These are phyloP conservation scores for Sungouiozyma intestinalis DNA, from an alignment of 805 yeast genomes.

Conservation along the genomic window DNA sequence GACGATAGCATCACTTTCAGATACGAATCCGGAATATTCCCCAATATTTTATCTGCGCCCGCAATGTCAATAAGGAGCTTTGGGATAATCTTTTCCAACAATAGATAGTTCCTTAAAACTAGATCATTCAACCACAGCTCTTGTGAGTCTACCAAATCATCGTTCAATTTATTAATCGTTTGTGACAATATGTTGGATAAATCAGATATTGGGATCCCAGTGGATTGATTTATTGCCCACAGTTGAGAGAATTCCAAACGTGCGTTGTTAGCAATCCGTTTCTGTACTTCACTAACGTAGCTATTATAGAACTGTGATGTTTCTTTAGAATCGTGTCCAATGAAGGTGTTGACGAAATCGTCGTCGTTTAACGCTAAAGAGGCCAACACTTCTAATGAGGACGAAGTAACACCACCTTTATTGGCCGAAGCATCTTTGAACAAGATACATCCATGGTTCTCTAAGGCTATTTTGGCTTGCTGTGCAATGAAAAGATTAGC, in stretches of 20 bases:
- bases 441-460: slow-evolving; percentile 74
- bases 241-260: slow-evolving; percentile 73
- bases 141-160: slow-evolving; percentile 69
- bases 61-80: slow-evolving; percentile 50
- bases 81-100: slow-evolving; percentile 72
- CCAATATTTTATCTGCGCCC: slow-evolving; percentile 57
- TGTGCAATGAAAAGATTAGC: slow-evolving; percentile 94
- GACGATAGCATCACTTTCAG: slow-evolving; percentile 83
- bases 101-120: slow-evolving; percentile 57
- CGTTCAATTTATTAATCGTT: slow-evolving; percentile 76
- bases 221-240: slow-evolving; percentile 62
- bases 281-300: slow-evolving; percentile 82
- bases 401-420: slow-evolving; percentile 97
- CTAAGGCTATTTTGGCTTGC: slow-evolving; percentile 79
- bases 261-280: slow-evolving; percentile 67
- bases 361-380: slow-evolving; percentile 84
- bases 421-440: slow-evolving; percentile 96
- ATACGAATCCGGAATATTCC: slow-evolving; percentile 79
- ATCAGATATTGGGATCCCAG: slow-evolving; percentile 51
- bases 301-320: slow-evolving; percentile 46
- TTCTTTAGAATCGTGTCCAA: slow-evolving; percentile 26
- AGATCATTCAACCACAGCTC: slow-evolving; percentile 79
- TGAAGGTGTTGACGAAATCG: slow-evolving; percentile 68
- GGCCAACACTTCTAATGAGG: slow-evolving; percentile 90
- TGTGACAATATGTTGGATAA: slow-evolving; percentile 76